Base-by-base conservation (phyloP, 352 stramenopile species). In the Globisporangium nodosum region DNA sequence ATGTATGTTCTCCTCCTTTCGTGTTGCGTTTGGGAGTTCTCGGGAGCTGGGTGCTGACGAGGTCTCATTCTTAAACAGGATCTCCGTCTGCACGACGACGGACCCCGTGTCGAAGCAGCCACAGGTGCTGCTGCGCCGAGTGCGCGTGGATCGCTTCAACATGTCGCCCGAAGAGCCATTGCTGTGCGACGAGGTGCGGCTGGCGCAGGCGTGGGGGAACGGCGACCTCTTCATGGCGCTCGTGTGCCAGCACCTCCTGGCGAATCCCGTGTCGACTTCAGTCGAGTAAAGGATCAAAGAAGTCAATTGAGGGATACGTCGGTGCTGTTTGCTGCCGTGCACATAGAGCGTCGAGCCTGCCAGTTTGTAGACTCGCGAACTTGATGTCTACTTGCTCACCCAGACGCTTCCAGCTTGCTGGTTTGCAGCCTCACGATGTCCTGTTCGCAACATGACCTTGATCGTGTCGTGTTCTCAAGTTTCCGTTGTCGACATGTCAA, bases 201-300 rank as follows among this genome's bases (percentile, higher is more conserved):
- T 71, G 21, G 66, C 74, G 39, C 40, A 78, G 43, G 54, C 72
- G 18, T 79, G 73, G 60, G 56, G 76, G 54, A 86, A 86, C 52
- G 76, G 76, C 50, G 76, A 86, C 59, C 54, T 86, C 45, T 71
- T 78, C 58, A 82, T 82, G 66, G 73, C 75, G 59, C 70, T 82
- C 33, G 47, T 85, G 18, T 82, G 73, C 56, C 60, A 71, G 27
- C 62, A 76, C 37, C 71, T 85, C 56, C 52, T 60, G 54, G 45
- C 39, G 43, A 45, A 35, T 53, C n/a, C 43, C 18, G 18, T 40
- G 12, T 53, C 42, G 12, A 27, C 24, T 27, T 27, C 24, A 27
- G 24, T 27, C 24, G 24, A 27, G 24, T 27, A 27, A 27, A 27
- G 24, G 24, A 27, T 27, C 24, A 27, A 27, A 27, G 24, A 27